phyloP scores from a whole-genome alignment of 495 filamentous ascomycete species.

The Trichoderma gamsii region DNA sequence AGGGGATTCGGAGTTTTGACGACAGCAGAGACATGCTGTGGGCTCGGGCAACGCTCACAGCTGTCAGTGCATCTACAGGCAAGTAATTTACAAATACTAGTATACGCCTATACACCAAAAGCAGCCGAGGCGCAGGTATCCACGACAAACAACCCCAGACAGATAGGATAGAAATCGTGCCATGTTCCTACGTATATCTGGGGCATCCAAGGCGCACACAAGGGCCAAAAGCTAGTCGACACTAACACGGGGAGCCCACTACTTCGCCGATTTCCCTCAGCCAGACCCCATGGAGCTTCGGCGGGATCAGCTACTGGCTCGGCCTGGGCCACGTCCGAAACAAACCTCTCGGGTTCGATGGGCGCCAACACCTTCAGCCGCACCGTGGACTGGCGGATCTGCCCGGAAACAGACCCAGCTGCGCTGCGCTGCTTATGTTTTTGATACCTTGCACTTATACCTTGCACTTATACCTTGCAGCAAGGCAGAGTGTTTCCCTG shows the following conservation, averaged over 20 bases:
- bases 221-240: not conserved
- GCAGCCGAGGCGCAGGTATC: too few relatives aligned
- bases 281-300: not conserved
- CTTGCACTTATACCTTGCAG: not conserved
- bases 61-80: not conserved
- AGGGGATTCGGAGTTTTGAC: slow-evolving; percentile 7
- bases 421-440: not conserved
- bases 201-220: not conserved
- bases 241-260: not conserved
- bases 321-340: not conserved
- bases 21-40: not conserved
- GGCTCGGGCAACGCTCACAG: not conserved
- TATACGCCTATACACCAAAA: too few relatives aligned
- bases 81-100: too few relatives aligned
- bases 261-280: slow-evolving; percentile 1
- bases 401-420: not conserved
- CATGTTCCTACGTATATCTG: not conserved
- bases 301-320: not conserved
- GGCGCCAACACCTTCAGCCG: slow-evolving; percentile 4
- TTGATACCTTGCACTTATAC: too few relatives aligned
- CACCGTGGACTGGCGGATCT: slow-evolving; percentile 9
- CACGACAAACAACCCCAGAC: too few relatives aligned
- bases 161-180: not conserved
- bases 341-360: not conserved
- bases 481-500: not conserved